Base-by-base conservation (phyloP, 2,329 filamentous ascomycete genomes). In the Raffaelea arxii region DNA sequence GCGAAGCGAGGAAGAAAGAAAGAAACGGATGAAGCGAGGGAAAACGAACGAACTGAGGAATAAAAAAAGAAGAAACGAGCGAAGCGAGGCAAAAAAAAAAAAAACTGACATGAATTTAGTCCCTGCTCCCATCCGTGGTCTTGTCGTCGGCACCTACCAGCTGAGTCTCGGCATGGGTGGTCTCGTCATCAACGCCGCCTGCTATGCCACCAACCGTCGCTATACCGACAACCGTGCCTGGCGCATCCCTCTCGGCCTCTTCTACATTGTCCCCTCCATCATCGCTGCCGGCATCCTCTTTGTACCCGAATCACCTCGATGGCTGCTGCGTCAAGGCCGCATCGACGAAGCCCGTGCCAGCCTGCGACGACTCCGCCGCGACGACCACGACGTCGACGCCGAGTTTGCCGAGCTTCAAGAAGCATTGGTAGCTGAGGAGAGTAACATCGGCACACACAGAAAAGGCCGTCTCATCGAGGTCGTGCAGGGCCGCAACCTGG, bases 81-180 rank as follows among this genome's bases (percentile, higher is more conserved):
- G n/a, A n/a, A n/a, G n/a, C n/a, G n/a, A n/a, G n/a, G n/a, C n/a
- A n/a, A n/a, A n/a, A n/a, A n/a, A n/a, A n/a, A n/a, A n/a, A n/a
- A n/a, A n/a, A n/a, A n/a, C n/a, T n/a, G n/a, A n/a, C n/a, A n/a
- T n/a, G n/a, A n/a, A n/a, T n/a, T 18, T 41, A 41, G 55, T 58
- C 1, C 62, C 61, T 0, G 50, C 52, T 4, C 41, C 51, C 10
- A 53, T 56, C 3, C 59, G 64, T 24, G 63, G 64, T 0, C 54
- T 64, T 18, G 56, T 59, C 19, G 62, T 65, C 3, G 59, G 59
- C 7, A 57, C 62, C 1, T 66, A 65, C 47, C 62, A 65, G 38
- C 47, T 63, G 5, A 58, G 57, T 22, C 49, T 64, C 3, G 48
- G 52, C 1, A 35, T 64, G 10, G 50, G 60, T 37, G 35, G 41